Conservation (phyloP, 2,329 filamentous ascomycete genomes). For the Aspergillus versicolor region DNA sequence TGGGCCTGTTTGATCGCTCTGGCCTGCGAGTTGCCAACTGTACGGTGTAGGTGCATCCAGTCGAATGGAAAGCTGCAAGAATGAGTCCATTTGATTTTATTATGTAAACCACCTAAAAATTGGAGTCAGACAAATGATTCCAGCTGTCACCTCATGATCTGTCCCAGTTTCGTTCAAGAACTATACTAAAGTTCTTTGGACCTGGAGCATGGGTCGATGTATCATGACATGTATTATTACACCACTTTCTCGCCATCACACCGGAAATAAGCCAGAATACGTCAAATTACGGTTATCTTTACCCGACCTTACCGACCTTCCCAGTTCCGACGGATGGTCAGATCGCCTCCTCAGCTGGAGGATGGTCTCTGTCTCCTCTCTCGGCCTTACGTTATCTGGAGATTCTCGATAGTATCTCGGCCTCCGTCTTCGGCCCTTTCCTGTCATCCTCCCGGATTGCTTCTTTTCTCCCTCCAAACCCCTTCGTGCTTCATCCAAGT, state of each 20-base stretch:
- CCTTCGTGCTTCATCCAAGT: background rate
- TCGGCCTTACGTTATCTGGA: constrained; percentile 25
- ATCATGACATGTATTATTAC: too few species aligned
- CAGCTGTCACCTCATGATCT: background rate
- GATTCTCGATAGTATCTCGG: constrained; percentile 17
- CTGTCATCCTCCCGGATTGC: constrained; percentile 2
- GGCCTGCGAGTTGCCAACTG: too few species aligned
- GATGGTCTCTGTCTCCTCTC: constrained; percentile 6
- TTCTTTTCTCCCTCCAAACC: background rate
- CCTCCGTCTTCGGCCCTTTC: constrained; percentile 21
- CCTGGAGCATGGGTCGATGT: too few species aligned
- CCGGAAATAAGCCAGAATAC: background rate
- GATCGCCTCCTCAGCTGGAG: background rate
- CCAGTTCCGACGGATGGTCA: background rate
- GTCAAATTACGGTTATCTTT: background rate
- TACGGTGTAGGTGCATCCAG: too few species aligned
- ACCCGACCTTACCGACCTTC: background rate
- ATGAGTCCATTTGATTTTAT: background rate
- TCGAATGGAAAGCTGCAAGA: background rate
- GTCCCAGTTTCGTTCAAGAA: too few species aligned
- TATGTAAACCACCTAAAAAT: too few species aligned
- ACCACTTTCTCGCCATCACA: too few species aligned
- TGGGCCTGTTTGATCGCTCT: background rate
- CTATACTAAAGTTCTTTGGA: too few species aligned
- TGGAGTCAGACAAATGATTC: background rate